A percentile compares a stretch with the other conserved stretches of the same genome.
Conservation (phyloP, 805 yeast species). For the Cyberlindnera galapagoensis region DNA sequence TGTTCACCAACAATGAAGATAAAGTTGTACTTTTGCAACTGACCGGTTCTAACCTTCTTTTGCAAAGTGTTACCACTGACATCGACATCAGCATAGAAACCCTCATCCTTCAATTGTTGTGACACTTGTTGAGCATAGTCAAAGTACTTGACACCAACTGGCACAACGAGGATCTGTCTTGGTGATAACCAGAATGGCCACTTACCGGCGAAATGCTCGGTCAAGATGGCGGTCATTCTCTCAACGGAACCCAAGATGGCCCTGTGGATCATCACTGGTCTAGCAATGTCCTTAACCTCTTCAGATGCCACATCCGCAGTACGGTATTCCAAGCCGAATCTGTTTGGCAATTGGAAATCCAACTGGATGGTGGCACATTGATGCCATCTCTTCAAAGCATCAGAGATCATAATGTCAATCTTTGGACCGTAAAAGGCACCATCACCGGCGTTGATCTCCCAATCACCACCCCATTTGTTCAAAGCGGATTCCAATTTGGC, state of each 20-base stretch:
- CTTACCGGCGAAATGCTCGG: constrained; percentile 97
- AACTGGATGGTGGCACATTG: constrained; percentile 99
- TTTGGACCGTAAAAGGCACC: constrained; percentile 96
- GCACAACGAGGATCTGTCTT: constrained; percentile 92
- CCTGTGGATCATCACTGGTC: constrained; percentile 99
- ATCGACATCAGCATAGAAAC: constrained; percentile 91
- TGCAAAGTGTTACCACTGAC: constrained; percentile 92
- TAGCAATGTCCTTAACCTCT: constrained; percentile 49
- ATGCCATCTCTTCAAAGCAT: constrained; percentile 93
- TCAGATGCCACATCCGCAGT: constrained; percentile 46
- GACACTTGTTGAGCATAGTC: constrained; percentile 85
- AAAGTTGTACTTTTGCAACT: constrained; percentile 89
- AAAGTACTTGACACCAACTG: constrained; percentile 90
- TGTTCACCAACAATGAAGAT: constrained; percentile 96
- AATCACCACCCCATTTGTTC: constrained; percentile 77
- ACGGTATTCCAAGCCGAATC: constrained; percentile 87
- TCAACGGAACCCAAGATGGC: constrained; percentile 98
- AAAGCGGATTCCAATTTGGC: constrained; percentile 74
- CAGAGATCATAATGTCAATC: constrained; percentile 93
- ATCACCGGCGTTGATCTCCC: constrained; percentile 96
- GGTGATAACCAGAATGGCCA: constrained; percentile 99
- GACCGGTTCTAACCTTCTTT: constrained; percentile 97
- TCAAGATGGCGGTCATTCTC: constrained; percentile 97
- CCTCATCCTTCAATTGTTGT: constrained; percentile 58
- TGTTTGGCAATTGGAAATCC: constrained; percentile 95